Base-by-base conservation (phyloP, 139 green algal genomes). In the Chlorella sp. region DNA sequence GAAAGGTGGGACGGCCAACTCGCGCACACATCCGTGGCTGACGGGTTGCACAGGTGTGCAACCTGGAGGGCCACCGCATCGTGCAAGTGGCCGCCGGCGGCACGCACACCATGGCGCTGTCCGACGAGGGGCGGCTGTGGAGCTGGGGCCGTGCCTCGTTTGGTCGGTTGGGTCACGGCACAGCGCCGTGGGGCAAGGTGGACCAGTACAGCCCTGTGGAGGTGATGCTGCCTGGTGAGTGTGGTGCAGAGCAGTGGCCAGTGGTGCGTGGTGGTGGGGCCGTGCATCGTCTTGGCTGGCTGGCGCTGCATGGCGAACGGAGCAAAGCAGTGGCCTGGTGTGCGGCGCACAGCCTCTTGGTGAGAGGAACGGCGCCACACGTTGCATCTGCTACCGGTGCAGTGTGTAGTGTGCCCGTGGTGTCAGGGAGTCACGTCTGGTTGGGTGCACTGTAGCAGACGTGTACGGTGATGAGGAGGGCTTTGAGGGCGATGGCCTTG, bases 91-190 rank as follows among this genome's bases (percentile, higher is more conserved):
- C 80, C 4, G 90, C 85, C 50, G 91, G 91, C 20, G 89, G 91
- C 61, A 92, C 83, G 1, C 91, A 96, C 80, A 91, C 86, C 5
- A 62, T 88, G 63, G 85, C 82, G 30, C 82, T 95, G 23, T 92
- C 90, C 0, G 74, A 71, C 3, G 69, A 86, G 36, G 91, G 88
- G 1, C 81, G 83, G 34, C 82, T 94, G 70, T 96, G 92, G 75
- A 83, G 85, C 49, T 96, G 90, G 88, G 91, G 91, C 26, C 77
- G 89, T 0, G 89, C 80, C 67, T 85, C 79, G n/a, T 94, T 88
- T 82, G 91, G 89, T 26, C 81, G 80, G 29, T 73, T 89, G 73
- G 86, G 83, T 6, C 65, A 83, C 10, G 42, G 10, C 10, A 17
- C 42, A 55, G 42, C 1, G 1, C 10, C 3, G 36, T 74, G 75